Percentiles rank a stretch among this genome's conserved stretches.
phyloP scores from a whole-genome alignment of 345 rosid genomes.

The Bretschneidera sinensis region DNA sequence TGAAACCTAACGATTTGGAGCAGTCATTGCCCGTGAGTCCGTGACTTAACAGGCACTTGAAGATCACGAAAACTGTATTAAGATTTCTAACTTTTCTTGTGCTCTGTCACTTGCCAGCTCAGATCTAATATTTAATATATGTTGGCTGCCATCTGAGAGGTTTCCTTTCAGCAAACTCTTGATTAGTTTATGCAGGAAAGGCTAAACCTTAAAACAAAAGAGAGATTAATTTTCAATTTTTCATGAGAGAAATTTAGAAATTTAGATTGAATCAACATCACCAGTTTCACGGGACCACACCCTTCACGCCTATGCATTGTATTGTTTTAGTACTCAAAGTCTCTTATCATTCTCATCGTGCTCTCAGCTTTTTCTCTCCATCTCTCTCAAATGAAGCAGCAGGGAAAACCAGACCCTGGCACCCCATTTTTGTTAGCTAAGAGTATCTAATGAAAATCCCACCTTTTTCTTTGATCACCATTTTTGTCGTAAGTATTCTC shows the following conservation, averaged over 20 bases:
- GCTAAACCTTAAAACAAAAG: neutral
- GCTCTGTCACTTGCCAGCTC: no score
- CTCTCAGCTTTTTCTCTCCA: neutral
- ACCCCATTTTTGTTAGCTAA: neutral
- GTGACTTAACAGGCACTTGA: no score
- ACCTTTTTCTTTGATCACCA: slow-evolving; percentile 1
- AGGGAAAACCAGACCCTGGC: slow-evolving; percentile 8
- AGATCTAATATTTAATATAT: no score
- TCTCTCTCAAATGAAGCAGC: slow-evolving; percentile 22
- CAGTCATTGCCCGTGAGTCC: no score
- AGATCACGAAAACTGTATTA: no score
- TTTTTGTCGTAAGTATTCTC: slow-evolving; percentile 10
- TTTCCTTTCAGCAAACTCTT: no score
- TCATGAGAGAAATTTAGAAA: neutral
- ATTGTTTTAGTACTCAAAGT: neutral
- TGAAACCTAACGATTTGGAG: neutral
- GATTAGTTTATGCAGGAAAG: neutral
- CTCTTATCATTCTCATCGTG: slow-evolving; percentile 11
- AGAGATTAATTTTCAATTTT: no score
- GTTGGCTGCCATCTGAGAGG: no score
- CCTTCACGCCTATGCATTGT: neutral
- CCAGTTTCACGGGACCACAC: slow-evolving; percentile 16
- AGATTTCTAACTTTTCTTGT: no score
- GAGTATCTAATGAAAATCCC: slow-evolving; percentile 24
- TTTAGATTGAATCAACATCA: neutral